A percentile compares a stretch with the other conserved stretches of the same genome.
phyloP scores from a whole-genome alignment of 371 early-diverging fungal genomes.

The Rhizopus stolonifer region DNA sequence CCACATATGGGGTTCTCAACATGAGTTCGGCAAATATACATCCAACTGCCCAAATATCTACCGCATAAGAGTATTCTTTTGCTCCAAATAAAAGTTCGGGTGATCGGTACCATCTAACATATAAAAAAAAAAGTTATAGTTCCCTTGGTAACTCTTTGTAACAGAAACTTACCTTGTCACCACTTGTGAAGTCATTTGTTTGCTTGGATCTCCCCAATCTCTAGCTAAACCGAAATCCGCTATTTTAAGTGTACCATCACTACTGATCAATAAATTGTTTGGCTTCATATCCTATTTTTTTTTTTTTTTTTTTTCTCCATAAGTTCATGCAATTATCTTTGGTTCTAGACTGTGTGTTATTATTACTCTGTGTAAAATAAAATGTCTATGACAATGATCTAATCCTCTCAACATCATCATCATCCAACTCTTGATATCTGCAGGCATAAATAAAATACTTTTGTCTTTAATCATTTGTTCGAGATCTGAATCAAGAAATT shows the following conservation, averaged over 20 bases:
- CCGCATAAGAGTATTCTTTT: conserved; percentile 83
- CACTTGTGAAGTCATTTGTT: conserved; percentile 89
- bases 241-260: conserved; percentile 91
- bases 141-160: background rate
- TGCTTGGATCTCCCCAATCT: conserved; percentile 85
- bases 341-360: too few relatives aligned
- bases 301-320: background rate
- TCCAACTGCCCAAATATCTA: conserved; percentile 99
- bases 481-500: conserved; percentile 94
- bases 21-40: conserved; percentile 99
- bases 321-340: conserved; percentile 1
- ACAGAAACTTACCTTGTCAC: conserved; percentile 90
- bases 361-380: conserved; percentile 94
- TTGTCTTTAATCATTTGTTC: conserved; percentile 98
- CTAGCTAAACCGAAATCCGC: conserved; percentile 99
- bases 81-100: conserved; percentile 98
- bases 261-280: conserved; percentile 96
- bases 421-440: conserved; percentile 99
- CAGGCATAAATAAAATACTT: conserved; percentile 90
- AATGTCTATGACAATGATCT: conserved; percentile 90
- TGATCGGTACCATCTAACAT: conserved; percentile 98
- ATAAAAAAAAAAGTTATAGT: background rate
- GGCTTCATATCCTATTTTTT: conserved; percentile 96
- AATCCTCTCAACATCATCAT: conserved; percentile 95
- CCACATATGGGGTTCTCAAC: conserved; percentile 93